phyloP scores from a whole-genome alignment of 2,329 filamentous ascomycete genomes.

The Aspergillus hiratsukae region DNA sequence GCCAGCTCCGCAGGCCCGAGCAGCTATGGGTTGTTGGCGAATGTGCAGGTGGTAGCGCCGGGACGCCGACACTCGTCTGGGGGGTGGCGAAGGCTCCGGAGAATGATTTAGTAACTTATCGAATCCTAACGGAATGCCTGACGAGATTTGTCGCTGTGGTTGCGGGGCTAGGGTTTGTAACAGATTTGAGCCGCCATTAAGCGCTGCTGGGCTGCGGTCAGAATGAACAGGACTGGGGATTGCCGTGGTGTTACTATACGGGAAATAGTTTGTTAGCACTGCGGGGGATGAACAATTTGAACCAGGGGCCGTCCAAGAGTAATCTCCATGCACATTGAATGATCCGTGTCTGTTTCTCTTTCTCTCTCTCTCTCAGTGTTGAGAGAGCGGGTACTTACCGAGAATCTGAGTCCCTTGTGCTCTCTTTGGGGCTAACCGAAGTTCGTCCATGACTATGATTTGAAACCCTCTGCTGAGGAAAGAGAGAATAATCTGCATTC shows the following conservation, averaged over 20 bases:
- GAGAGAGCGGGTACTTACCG: slow-evolving; percentile 20
- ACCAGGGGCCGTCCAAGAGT: neutral
- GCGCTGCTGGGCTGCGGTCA: slow-evolving; percentile 20
- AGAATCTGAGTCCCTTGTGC: slow-evolving; percentile 28
- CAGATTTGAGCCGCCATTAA: slow-evolving; percentile 7
- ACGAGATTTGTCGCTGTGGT: slow-evolving; percentile 12
- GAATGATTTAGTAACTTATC: slow-evolving; percentile 34
- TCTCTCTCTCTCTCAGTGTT: too few relatives aligned
- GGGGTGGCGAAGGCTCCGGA: slow-evolving; percentile 16
- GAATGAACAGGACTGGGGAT: slow-evolving; percentile 27
- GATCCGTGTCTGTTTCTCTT: neutral
- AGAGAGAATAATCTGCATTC: slow-evolving; percentile 12
- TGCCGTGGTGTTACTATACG: slow-evolving; percentile 19
- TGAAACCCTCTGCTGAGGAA: slow-evolving; percentile 19
- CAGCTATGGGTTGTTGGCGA: slow-evolving; percentile 44
- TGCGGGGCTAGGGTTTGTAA: slow-evolving; percentile 14
- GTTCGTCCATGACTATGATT: slow-evolving; percentile 16
- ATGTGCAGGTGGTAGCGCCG: slow-evolving; percentile 39
- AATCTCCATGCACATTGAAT: neutral
- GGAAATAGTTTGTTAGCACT: neutral
- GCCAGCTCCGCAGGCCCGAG: slow-evolving; percentile 44
- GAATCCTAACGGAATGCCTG: slow-evolving; percentile 34
- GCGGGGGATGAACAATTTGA: neutral
- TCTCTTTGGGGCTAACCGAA: slow-evolving; percentile 20
- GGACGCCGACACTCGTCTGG: slow-evolving; percentile 19